Base-by-base conservation (phyloP, 768 basidiomycete species). In the Pisolithus orientalis region DNA sequence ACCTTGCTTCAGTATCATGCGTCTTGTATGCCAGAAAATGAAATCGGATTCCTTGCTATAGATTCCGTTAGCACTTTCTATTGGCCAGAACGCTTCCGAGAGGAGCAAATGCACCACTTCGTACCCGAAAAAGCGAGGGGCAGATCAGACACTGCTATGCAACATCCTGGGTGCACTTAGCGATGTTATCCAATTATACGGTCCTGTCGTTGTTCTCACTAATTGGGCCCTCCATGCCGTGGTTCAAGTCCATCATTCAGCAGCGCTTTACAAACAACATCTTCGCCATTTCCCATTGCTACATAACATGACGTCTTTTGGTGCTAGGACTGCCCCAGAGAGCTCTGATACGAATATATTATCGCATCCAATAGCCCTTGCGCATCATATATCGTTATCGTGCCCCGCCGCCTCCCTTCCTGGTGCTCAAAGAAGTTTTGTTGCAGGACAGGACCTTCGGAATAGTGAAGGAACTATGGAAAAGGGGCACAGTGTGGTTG, bases 1-100 rank as follows among this genome's bases (percentile, higher is more conserved):
- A 79, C 57, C 72, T 94, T 16, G 75, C 82, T 13, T 62, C 65
- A 4, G n/a, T 83, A 83, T 59, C 80, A 84, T 57, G 61, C 68
- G 3, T 62, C 64, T 16, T 67, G 72, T 49, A 73, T 84, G 53
- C 72, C 77, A 31, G 66, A 78, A 40, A 65, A 71, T 31, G 82
- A 83, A 54, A 74, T 92, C 10, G 83, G 82, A 6, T 59, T 90
- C 50, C 66, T 94, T 37, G 80, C 80, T 9, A 71, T 93, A 44
- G 90, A 94, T 67, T 90, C 89, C 13, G 66, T 90, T 53, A 84
- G 84, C 63, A 65, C 87, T 0, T 89, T 85, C 61, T 80, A 88
- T 66, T 93, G 91, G 90, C 55, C 75, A 3, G 90, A 93, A 63
- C 80, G 85, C 39, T 84, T 82, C 62, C 70, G 72, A 38, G 68